Evolutionary conservation across 2,329 filamentous ascomycete genomes (phyloP).

Genomic region (Xylaria sp.): DNA sequence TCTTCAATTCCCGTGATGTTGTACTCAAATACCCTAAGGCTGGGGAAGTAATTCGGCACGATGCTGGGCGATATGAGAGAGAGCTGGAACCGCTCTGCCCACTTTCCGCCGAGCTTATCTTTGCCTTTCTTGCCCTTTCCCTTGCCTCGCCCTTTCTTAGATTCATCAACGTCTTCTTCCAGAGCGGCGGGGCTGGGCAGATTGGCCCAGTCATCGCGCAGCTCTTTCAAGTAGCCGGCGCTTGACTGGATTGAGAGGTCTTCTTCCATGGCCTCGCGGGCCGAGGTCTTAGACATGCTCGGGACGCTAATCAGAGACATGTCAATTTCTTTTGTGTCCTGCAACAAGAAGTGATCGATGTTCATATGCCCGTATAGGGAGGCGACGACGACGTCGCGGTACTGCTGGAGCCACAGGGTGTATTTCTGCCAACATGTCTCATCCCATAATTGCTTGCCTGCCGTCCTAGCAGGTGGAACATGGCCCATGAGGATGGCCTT

Average conservation of each 20-base stretch:
- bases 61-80: slow-evolving; percentile 86
- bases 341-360: slow-evolving; percentile 94
- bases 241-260: slow-evolving; percentile 73
- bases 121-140: slow-evolving; percentile 64
- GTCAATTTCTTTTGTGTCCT: slow-evolving; percentile 83
- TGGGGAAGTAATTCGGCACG: slow-evolving; percentile 93
- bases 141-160: slow-evolving; percentile 59
- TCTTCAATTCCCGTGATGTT: slow-evolving; percentile 84
- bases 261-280: slow-evolving; percentile 58
- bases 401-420: slow-evolving; percentile 88
- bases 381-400: slow-evolving; percentile 86
- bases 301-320: slow-evolving; percentile 59
- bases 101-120: slow-evolving; percentile 79
- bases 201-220: slow-evolving; percentile 81
- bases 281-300: slow-evolving; percentile 41
- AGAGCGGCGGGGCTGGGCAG: slow-evolving; percentile 67
- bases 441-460: slow-evolving; percentile 89
- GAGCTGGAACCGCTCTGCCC: slow-evolving; percentile 85
- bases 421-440: slow-evolving; percentile 99
- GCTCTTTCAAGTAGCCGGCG: slow-evolving; percentile 81
- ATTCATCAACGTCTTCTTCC: slow-evolving; percentile 46
- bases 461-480: slow-evolving; percentile 88
- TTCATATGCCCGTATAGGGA: slow-evolving; percentile 97
- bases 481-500: slow-evolving; percentile 96
- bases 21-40: slow-evolving; percentile 91